Base-by-base conservation (phyloP, 2,329 filamentous ascomycete species). In the Pseudogymnoascus sp. region DNA sequence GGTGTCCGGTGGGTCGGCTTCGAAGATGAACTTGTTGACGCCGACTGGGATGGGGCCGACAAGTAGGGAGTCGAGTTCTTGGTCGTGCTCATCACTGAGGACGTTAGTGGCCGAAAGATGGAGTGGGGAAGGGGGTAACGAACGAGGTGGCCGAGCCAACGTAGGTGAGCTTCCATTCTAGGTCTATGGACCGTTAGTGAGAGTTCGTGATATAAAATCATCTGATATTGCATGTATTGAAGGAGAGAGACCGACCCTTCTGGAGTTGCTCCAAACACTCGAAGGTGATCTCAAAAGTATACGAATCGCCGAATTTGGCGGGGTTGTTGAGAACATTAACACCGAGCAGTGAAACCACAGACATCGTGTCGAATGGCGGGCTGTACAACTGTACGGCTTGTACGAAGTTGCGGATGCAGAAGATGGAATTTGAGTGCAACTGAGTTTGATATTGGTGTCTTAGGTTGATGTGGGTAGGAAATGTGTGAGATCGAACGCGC, bases 141-240 rank as follows among this genome's bases (percentile, higher is more conserved):
- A 81, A 96, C 89, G 91, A 96, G 62, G 93, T 97, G 65, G 95
- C 94, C 68, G 94, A 99, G 71, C 94, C 95, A 72, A 99, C 94
- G 70, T 99, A 99, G 74, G 91, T 99, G 70, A 99, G 81, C 78
- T 99, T 99, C 94, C 94, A 99, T 78, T 99, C 94, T 64, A 99
- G 86, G 77, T 99, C 94, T 96, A 70, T 34, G 37, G 43, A 59
- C 47, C 59, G 58, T 47, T 18, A 72, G 66, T 18, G 32, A 39
- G 14, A 35, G 57, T 58, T 58, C 32, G 14, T 0, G 18, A 34
- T 14, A 38, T 69, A 61, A 66, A 62, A 41, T 34, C 57, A 20
- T 59, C 37, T 28, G 12, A 16, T 43, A 28, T 41, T 61, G 58
- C 22, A 62, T 16, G 38, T 63, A 61, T 30, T 11, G 5, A n/a